phyloP scores from a whole-genome alignment of 164 flowering plant species.

The Vitis rupestris region DNA sequence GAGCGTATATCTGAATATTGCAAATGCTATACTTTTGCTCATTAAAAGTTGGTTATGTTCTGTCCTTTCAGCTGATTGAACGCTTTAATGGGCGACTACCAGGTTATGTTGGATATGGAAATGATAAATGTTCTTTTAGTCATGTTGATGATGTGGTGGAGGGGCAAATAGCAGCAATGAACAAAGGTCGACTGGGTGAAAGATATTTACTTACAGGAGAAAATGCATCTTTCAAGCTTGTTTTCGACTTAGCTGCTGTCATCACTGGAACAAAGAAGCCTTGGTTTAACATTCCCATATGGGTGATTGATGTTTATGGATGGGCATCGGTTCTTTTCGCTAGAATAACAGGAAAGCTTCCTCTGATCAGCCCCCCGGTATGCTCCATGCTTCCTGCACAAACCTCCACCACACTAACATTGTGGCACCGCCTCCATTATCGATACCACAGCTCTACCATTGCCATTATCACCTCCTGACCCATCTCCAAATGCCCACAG shows the following conservation, averaged over 20 bases:
- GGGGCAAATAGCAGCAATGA: constrained; percentile 82
- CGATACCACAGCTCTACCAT: no score
- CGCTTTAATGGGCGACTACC: constrained; percentile 86
- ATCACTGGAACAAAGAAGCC: constrained; percentile 67
- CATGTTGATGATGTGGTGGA: constrained; percentile 87
- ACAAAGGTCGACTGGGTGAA: constrained; percentile 70
- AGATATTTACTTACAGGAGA: constrained; percentile 92
- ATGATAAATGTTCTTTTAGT: constrained; percentile 67
- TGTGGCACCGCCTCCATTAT: no score
- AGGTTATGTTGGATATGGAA: constrained; percentile 76
- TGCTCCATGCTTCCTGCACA: constrained; percentile 3
- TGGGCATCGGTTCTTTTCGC: constrained; percentile 63
- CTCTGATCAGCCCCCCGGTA: constrained; percentile 91
- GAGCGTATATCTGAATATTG: no score
- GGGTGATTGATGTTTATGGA: constrained; percentile 63
- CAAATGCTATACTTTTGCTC: not conserved
- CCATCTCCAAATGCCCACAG: no score
- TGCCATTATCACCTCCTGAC: no score
- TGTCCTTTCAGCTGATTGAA: constrained; percentile 60
- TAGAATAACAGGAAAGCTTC: constrained; percentile 71
- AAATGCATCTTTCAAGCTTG: constrained; percentile 75
- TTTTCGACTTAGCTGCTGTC: constrained; percentile 70
- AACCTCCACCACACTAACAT: no score
- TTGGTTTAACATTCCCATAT: constrained; percentile 60
- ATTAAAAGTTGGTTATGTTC: not conserved